Percentiles rank a stretch among this genome's conserved stretches.
phyloP scores from a whole-genome alignment of 2,329 filamentous ascomycete genomes.

The Alternaria brassicicola region DNA sequence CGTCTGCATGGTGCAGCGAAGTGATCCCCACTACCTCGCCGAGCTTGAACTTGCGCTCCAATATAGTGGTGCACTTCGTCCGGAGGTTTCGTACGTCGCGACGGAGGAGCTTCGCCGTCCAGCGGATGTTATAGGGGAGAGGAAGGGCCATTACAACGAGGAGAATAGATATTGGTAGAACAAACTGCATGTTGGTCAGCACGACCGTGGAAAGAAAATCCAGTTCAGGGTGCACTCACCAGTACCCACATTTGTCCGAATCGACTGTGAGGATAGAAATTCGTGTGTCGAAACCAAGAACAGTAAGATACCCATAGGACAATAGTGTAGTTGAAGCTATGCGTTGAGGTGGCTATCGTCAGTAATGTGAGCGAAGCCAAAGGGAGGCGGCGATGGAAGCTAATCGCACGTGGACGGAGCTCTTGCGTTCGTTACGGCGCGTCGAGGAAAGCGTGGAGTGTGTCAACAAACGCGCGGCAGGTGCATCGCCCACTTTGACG shows the following conservation, averaged over 20 bases:
- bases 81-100: conserved; percentile 27
- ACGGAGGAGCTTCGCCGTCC: conserved; percentile 22
- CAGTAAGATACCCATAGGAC: background rate
- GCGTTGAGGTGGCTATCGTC: background rate
- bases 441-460: background rate
- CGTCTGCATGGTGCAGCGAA: background rate
- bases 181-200: background rate
- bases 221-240: background rate
- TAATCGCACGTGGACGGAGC: background rate
- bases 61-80: conserved; percentile 1
- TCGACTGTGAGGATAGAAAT: background rate
- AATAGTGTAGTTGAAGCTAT: background rate
- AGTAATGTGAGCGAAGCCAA: background rate
- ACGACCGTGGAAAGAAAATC: background rate
- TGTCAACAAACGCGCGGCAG: background rate
- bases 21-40: background rate
- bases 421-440: background rate
- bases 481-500: background rate
- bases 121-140: conserved; percentile 11
- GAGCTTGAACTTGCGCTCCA: conserved; percentile 1
- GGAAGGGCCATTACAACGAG: conserved; percentile 2
- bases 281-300: background rate
- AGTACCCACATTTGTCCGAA: background rate
- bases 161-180: background rate
- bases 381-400: background rate